phyloP scores from a whole-genome alignment of 805 yeast species.

The Candida namnaoensis region DNA sequence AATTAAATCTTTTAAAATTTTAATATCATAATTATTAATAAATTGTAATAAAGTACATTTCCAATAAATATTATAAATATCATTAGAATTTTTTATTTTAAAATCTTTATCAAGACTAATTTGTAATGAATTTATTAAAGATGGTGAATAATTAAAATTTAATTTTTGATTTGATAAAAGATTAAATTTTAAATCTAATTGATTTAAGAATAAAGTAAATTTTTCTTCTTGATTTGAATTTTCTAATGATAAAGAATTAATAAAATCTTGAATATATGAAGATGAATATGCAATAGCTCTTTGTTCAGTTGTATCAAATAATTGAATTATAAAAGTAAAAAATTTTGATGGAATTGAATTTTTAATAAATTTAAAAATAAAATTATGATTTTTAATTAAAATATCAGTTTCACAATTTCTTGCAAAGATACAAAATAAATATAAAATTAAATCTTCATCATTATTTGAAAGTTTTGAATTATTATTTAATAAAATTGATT shows the following conservation, averaged over 20 bases:
- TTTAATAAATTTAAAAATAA: conserved; percentile 29
- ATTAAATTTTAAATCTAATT: conserved; percentile 12
- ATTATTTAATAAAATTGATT: background rate
- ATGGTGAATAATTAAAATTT: conserved; percentile 9
- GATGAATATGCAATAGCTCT: conserved; percentile 35
- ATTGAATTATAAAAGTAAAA: conserved; percentile 38
- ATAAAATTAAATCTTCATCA: conserved; percentile 20
- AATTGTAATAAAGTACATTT: conserved; percentile 33
- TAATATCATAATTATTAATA: conserved; percentile 21
- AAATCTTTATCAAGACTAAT: background rate
- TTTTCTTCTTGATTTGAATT: conserved; percentile 28
- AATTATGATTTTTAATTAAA: conserved; percentile 37
- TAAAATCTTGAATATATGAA: conserved; percentile 37
- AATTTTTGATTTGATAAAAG: conserved; percentile 7
- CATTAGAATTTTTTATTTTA: conserved; percentile 2
- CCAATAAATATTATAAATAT: conserved; percentile 41
- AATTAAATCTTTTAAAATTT: conserved; percentile 1
- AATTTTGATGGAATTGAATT: conserved; percentile 12
- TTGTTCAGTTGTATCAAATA: conserved; percentile 31
- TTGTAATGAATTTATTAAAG: background rate
- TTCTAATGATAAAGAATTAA: conserved; percentile 20
- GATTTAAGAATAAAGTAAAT: conserved; percentile 33
- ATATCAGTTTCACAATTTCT: conserved; percentile 46
- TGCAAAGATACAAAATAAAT: conserved; percentile 38
- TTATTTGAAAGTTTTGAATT: conserved; percentile 2